A percentile compares a stretch with the other conserved stretches of the same genome.
Conservation (phyloP, 495 filamentous ascomycete genomes). For the Hypoxylon crocopeplum region DNA sequence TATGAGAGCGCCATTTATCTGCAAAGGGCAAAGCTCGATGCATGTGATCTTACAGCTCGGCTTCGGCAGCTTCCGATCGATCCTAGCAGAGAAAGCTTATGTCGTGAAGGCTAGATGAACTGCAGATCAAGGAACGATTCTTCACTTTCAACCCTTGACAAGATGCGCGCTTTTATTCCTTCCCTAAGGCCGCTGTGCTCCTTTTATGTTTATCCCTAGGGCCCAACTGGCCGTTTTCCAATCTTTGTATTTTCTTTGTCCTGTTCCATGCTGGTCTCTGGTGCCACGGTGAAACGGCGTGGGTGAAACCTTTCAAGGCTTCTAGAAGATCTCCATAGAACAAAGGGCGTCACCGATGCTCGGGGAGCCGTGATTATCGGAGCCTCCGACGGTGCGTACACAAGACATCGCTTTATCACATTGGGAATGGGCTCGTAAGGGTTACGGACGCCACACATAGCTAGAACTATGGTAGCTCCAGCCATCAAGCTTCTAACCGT, state of each 20-base stretch:
- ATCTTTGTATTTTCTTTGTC: neutral
- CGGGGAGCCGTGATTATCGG: neutral
- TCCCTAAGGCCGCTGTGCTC: neutral
- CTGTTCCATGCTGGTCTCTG: neutral
- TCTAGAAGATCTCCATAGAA: neutral
- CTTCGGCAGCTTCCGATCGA: constrained; percentile 12
- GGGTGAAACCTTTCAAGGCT: neutral
- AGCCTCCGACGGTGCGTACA: neutral
- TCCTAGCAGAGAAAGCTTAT: neutral
- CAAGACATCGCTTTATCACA: too few relatives aligned
- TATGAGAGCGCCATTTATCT: neutral
- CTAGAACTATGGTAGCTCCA: too few relatives aligned
- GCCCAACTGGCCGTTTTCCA: neutral
- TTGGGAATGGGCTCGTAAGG: neutral
- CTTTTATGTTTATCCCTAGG: neutral
- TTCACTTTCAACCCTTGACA: too few relatives aligned
- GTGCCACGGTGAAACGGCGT: neutral
- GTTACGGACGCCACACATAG: neutral
- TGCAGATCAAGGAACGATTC: too few relatives aligned
- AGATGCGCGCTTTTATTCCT: neutral
- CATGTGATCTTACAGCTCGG: neutral
- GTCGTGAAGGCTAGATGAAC: too few relatives aligned
- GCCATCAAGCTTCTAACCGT: too few relatives aligned
- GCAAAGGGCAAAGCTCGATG: neutral
- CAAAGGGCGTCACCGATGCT: neutral